These are phyloP conservation scores for Ricinus communis DNA, from an alignment of 345 rosid genomes.

Conservation along the genomic window DNA sequence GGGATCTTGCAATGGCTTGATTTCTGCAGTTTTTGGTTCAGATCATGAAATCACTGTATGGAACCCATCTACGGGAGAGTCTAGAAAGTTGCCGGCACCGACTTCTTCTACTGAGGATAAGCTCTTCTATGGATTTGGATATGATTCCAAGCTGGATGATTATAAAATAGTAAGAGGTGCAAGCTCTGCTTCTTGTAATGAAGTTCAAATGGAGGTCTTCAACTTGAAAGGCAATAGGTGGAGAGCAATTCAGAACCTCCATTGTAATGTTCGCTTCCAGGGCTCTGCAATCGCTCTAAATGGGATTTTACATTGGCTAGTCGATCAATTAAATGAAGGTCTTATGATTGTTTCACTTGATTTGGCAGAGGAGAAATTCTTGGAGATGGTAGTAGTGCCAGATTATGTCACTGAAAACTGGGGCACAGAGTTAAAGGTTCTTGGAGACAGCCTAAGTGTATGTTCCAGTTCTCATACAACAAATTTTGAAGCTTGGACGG, in stretches of 20 bases:
- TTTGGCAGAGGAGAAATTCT: conserved; percentile 1
- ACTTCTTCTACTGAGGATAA: not conserved
- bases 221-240: not conserved
- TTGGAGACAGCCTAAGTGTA: not conserved
- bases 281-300: not conserved
- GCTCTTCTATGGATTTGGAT: not conserved
- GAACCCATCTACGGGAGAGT: conserved; percentile 10
- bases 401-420: not conserved
- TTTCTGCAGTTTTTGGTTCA: not conserved
- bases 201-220: not conserved
- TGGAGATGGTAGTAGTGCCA: not conserved
- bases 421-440: not conserved
- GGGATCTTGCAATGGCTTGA: conserved; percentile 7
- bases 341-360: not conserved
- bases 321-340: not conserved
- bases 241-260: not conserved
- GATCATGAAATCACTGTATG: not conserved
- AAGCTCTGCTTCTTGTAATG: not conserved
- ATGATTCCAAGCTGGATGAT: not conserved
- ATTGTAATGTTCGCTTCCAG: not conserved
- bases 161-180: not conserved
- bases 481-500: not conserved
- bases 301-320: conserved; percentile 1
- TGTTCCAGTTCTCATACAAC: not conserved
- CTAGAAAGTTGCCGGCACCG: not conserved